Conservation (phyloP, 2,329 filamentous ascomycete species). For the Dryadomyces sulphureus region DNA sequence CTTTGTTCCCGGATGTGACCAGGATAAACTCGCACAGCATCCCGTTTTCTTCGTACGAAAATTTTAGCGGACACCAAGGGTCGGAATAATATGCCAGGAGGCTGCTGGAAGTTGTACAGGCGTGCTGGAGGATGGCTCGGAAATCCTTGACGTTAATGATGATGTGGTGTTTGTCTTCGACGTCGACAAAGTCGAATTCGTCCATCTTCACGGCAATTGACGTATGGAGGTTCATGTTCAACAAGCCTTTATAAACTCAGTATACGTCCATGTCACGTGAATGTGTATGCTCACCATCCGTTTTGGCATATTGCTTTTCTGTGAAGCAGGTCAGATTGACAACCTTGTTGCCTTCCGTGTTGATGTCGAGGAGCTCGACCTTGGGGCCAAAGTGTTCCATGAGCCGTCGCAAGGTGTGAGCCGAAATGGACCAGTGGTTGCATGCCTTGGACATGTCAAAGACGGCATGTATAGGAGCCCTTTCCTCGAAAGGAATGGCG, state of each 20-base stretch:
- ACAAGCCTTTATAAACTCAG: constrained; percentile 39
- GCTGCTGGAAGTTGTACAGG: constrained; percentile 51
- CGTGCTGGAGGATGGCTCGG: constrained; percentile 62
- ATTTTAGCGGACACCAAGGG: constrained; percentile 56
- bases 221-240: constrained; percentile 69
- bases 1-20: constrained; percentile 62
- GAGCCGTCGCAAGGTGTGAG: constrained; percentile 55
- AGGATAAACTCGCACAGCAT: constrained; percentile 64
- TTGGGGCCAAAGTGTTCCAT: constrained; percentile 71
- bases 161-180: constrained; percentile 63
- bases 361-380: constrained; percentile 68
- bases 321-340: constrained; percentile 71
- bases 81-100: constrained; percentile 56
- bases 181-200: constrained; percentile 61
- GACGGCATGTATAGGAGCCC: constrained; percentile 60
- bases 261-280: not conserved
- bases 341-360: constrained; percentile 55
- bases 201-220: constrained; percentile 63
- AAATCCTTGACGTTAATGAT: constrained; percentile 75
- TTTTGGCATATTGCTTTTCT: constrained; percentile 54
- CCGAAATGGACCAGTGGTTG: constrained; percentile 60
- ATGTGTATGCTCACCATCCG: constrained; percentile 32
- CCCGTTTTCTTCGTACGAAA: constrained; percentile 54
- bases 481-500: constrained; percentile 58
- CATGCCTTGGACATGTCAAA: constrained; percentile 52